phyloP scores from a whole-genome alignment of 208 protist species.

The Wallacemonas sp. region DNA sequence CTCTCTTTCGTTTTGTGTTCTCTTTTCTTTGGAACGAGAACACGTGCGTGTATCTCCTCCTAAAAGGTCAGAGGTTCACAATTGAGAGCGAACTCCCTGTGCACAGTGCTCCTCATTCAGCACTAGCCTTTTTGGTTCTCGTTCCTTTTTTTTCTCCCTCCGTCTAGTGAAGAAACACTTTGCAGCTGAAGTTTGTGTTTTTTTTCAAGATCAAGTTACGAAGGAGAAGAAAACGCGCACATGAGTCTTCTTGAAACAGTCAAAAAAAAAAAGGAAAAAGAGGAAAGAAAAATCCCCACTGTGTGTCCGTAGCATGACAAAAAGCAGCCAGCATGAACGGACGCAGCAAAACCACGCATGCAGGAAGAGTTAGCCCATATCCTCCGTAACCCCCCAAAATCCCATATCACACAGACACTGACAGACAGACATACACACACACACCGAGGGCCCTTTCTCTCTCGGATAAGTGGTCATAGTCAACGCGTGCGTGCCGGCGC shows the following conservation, averaged over 20 bases:
- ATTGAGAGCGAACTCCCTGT: background rate
- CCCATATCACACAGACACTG: no score
- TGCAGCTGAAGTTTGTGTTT: slow-evolving; percentile 8
- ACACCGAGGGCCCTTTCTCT: no score
- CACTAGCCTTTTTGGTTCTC: background rate
- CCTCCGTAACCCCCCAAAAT: background rate
- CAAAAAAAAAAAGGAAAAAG: slow-evolving; percentile 11
- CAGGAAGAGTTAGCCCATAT: background rate
- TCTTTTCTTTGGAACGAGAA: background rate
- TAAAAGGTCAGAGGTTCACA: no score
- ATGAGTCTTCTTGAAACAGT: background rate
- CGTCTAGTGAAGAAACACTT: no score
- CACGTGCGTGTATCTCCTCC: no score
- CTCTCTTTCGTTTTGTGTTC: slow-evolving; percentile 3
- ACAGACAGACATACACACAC: no score
- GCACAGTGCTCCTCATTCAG: background rate
- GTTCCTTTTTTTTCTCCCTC: slow-evolving; percentile 17
- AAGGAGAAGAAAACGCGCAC: background rate
- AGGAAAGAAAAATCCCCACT: no score
- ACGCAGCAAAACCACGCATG: background rate
- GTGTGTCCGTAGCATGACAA: no score
- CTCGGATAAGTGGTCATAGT: no score
- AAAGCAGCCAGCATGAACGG: background rate
- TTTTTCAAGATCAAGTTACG: slow-evolving; percentile 4
- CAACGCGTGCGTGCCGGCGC: no score